Evolutionary conservation across 768 basidiomycete genomes (phyloP), one percentile per base, ranked within the genome.

Genomic region (Boletus pseudo-olivaceus): DNA sequence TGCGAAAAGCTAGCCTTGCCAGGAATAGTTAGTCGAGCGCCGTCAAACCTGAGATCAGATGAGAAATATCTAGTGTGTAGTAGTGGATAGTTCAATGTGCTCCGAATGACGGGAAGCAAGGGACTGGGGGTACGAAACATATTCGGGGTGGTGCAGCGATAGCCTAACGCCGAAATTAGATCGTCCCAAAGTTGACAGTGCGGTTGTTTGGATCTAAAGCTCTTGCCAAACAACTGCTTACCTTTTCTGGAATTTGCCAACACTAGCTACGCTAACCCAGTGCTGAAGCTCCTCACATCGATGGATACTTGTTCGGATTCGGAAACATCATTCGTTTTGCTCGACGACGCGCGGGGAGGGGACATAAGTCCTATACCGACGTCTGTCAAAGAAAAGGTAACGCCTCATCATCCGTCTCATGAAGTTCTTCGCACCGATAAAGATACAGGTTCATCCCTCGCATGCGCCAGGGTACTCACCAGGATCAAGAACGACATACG

Each of bases 1-100:
- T 81, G 85, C 0, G 88, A 80, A 59, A 90, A 83, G 10, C 71
- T 65, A 27, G 76, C 61, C 19, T 73, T 72, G 11, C 84, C 48
- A 7, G 63, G 60, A 42, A 69, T 48, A n/a, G 40, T 60, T 32
- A 69, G 37, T 34, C 33, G 49, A 34, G 35, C 5, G 3, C 47
- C 47, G 35, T 67, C 66, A 32, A 47, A 40, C n/a, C 17, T 48
- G 47, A 59, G 10, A 45, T 33, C 11, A 4, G 56, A 60, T 4
- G 56, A 56, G 40, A 62, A 46, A 20, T 20, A 1, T 57, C 54
- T 55, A 29, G 38, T 12, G 19, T 20, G 38, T 9, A 50, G 17
- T 1, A 46, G 19, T 9, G 61, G 17, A 27, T 26, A 9, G 2
- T 41, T 48, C 5, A 23, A 46, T n/a, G 32, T 37, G 14, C 48